Evolutionary conservation across 768 basidiomycete genomes (phyloP), one percentile per base, ranked within the genome.

Genomic region (Xerocomus potaroensis): DNA sequence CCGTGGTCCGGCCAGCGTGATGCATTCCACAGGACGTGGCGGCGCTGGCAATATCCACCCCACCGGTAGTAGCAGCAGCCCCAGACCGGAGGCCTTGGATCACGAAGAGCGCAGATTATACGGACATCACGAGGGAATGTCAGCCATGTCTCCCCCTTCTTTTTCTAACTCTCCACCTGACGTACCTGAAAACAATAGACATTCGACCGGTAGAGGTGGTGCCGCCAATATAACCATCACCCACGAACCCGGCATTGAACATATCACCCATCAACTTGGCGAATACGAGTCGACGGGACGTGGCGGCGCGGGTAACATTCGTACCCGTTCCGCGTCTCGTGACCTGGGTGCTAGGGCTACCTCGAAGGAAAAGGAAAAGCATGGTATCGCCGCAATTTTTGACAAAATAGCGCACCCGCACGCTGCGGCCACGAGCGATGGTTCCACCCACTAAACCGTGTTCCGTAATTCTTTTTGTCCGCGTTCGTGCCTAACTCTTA

Each of bases 141-240:
- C 52, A 48, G 76, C 71, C 11, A 16, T 33, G n/a, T 24, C 6
- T 3, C 30, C n/a, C 8, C 22, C 22, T 26, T 16, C 22, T 18
- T 8, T 10, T 3, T 18, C 30, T 15, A n/a, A n/a, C n/a, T n/a
- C n/a, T n/a, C n/a, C n/a, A n/a, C n/a, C n/a, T n/a, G n/a, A n/a
- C n/a, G n/a, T n/a, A n/a, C n/a, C n/a, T n/a, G n/a, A n/a, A n/a
- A n/a, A n/a, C n/a, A n/a, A n/a, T n/a, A 82, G 80, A 12, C 82
- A 85, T 59, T 84, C 83, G 4, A 79, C 77, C 1, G 84, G 84
- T 36, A 79, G 85, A 41, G 84, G 85, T 29, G 84, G 85, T n/a
- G 51, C 62, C 6, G 85, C 80, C 3, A 87, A 87, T 51, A 56
- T 85, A 18, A 77, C 75, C 0, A n/a, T 40, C 22, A 18, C 48